These are phyloP conservation scores for Debaryomyces robertsiae DNA, from an alignment of 1,139 yeast genomes.

Conservation along the genomic window DNA sequence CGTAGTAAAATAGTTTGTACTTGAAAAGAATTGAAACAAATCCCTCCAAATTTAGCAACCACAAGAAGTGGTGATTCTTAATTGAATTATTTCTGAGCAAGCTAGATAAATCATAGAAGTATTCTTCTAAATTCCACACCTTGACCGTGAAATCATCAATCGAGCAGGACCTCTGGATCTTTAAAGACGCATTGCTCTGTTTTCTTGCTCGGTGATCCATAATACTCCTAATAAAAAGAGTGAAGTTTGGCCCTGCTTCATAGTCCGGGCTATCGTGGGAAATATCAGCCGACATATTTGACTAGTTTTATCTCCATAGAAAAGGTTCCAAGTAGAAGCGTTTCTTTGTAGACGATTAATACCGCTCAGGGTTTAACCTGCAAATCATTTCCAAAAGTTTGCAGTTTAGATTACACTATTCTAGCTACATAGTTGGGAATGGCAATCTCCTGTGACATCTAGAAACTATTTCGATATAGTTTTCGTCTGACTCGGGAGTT, in stretches of 20 bases:
- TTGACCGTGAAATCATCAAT: conserved; percentile 13
- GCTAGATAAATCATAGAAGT: conserved; percentile 20
- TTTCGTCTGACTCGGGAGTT: conserved; percentile 61
- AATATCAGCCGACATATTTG: conserved; percentile 1
- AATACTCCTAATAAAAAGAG: conserved; percentile 6
- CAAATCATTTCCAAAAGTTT: no score
- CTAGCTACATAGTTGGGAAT: conserved; percentile 52
- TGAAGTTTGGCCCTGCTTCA: conserved; percentile 4
- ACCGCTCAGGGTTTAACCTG: not conserved
- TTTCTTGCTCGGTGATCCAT: not conserved
- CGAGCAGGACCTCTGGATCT: conserved; percentile 1
- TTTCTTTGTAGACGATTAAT: not conserved
- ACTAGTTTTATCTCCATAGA: no score
- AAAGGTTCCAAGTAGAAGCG: no score
- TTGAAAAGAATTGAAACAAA: conserved; percentile 15
- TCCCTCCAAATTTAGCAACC: conserved; percentile 23
- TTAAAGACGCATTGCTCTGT: conserved; percentile 1
- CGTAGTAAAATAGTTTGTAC: conserved; percentile 16
- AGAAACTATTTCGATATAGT: conserved; percentile 57
- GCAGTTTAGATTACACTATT: not conserved
- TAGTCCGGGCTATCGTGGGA: conserved; percentile 1
- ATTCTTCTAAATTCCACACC: conserved; percentile 25
- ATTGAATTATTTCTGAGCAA: conserved; percentile 17
- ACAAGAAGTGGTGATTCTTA: conserved; percentile 20
- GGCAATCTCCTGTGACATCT: conserved; percentile 72